Base-by-base conservation (phyloP, 768 basidiomycete species). In the Trametes coccinea region DNA sequence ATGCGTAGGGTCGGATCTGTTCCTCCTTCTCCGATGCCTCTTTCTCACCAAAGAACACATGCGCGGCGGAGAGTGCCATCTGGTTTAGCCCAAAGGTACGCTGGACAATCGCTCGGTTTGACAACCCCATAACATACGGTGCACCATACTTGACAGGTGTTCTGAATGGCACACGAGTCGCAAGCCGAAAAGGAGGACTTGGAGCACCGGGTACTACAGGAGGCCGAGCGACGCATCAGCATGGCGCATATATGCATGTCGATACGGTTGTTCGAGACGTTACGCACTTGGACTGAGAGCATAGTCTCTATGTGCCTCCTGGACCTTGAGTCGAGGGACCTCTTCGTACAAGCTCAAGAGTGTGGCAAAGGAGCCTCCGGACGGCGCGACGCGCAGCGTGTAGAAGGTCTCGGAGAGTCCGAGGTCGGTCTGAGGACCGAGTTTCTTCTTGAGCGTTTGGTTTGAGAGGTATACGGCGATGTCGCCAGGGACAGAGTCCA, bases 401-500 rank as follows among this genome's bases (percentile, higher is more conserved):
- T 82, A 83, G 13, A 84, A 83, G 0, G 84, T 83, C 2, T 80
- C 79, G 2, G 91, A 92, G 2, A 77, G 70, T 7, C 81, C 84
- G n/a, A 85, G 76, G 17, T 75, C 69, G 0, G 76, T 61, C 10
- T 72, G 67, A 0, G 75, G 64, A 5, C 77, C 77, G 4, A 70
- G 74, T 52, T 74, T 70, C 9, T 76, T 69, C 71, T 88, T 87
- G 54, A 95, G 80, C 0, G 86, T 86, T 66, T 83, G 85, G 60
- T 87, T 87, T 16, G 89, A 82, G 49, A 92, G 75, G 73, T 85
- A 88, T 0, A 85, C 82, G 10, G 82, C 73, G 46, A 89, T 71
- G 70, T 97, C 93, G 3, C 87, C 84, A 3, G 91, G 91, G 31
- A 92, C 68, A 1, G 90, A 92, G 71, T 93, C 91, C 61, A 90